Evolutionary conservation across 2,329 filamentous ascomycete genomes (phyloP).

Genomic region (Dactylellina leptospora): DNA sequence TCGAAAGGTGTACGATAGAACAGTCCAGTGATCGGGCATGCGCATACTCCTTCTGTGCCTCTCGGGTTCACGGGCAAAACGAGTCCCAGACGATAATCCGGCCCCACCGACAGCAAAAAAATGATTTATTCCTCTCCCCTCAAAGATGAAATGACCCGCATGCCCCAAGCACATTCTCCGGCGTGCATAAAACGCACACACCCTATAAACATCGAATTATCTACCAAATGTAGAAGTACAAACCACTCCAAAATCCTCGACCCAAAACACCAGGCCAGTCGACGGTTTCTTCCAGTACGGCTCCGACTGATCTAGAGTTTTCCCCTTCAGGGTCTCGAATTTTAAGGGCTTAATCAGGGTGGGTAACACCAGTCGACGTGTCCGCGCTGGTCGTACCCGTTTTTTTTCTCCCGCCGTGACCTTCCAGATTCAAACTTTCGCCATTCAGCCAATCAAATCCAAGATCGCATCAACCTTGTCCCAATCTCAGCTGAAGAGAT

Average conservation of each 20-base stretch:
- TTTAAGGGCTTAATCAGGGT: not conserved
- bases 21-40: constrained; percentile 26
- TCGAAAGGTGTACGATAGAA: no score
- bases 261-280: not conserved
- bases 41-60: constrained; percentile 33
- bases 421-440: not conserved
- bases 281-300: no score
- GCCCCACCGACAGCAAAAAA: constrained; percentile 11
- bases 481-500: constrained; percentile 1
- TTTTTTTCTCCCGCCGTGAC: not conserved
- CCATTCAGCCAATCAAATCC: not conserved
- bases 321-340: no score
- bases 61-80: not conserved
- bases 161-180: constrained; percentile 43
- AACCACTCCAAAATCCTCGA: not conserved
- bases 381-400: not conserved
- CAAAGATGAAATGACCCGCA: constrained; percentile 37
- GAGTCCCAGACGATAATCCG: not conserved
- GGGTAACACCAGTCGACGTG: not conserved
- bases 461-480: not conserved
- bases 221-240: not conserved
- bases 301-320: no score
- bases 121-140: not conserved
- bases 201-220: not conserved
- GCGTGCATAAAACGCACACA: constrained; percentile 13